Evolutionary conservation across 2,329 filamentous ascomycete species (phyloP).

Genomic region (Neopestalotiopsis sp.): DNA sequence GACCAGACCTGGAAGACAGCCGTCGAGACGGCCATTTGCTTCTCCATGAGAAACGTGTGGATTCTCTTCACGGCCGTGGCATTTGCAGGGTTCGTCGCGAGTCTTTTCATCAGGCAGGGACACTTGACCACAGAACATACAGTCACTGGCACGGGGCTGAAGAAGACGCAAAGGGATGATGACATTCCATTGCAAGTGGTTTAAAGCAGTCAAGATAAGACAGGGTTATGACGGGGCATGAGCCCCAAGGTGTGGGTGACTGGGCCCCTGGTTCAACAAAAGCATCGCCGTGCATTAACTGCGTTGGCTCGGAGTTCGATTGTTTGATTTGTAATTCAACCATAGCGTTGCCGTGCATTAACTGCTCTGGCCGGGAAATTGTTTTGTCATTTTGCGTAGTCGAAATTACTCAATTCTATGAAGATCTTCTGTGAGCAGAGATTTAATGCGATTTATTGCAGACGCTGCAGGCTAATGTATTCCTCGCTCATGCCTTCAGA

Average conservation of each 20-base stretch:
- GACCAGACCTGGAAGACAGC: not conserved
- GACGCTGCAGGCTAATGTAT: too few relatives aligned
- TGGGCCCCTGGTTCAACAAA: too few relatives aligned
- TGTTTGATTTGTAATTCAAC: too few relatives aligned
- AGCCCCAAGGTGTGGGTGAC: too few relatives aligned
- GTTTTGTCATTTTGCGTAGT: not conserved
- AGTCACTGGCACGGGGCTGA: constrained; percentile 9
- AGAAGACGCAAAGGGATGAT: not conserved
- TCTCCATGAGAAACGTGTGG: constrained; percentile 8
- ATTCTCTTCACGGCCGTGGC: constrained; percentile 5
- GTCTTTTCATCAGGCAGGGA: not conserved
- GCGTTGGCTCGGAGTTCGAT: too few relatives aligned
- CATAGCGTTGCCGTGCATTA: not conserved
- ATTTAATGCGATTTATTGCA: too few relatives aligned
- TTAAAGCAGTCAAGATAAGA: not conserved
- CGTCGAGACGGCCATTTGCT: constrained; percentile 3
- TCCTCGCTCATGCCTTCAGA: not conserved
- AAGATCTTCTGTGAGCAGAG: not conserved
- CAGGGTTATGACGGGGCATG: too few relatives aligned
- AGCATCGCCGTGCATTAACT: too few relatives aligned
- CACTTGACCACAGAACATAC: constrained; percentile 17
- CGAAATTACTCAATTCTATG: not conserved
- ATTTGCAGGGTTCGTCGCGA: constrained; percentile 7
- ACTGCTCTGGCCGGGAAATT: not conserved
- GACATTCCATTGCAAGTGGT: not conserved